phyloP scores from a whole-genome alignment of 176 grass and related monocot genomes.

The Lolium perenne region DNA sequence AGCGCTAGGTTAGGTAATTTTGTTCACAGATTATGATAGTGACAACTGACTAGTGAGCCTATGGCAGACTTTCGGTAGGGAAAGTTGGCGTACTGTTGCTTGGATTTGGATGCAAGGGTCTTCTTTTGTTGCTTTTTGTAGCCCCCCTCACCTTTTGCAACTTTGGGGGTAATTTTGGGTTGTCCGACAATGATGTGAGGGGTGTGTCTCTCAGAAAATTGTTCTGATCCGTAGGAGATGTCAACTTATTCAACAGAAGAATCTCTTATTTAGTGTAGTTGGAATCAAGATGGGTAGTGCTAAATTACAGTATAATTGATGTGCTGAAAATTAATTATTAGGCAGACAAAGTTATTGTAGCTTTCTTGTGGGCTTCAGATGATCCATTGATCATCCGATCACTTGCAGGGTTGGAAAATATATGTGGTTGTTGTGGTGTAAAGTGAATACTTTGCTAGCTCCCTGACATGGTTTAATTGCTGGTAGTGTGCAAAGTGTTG shows the following conservation, averaged over 20 bases:
- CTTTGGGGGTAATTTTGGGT: slow-evolving; percentile 23
- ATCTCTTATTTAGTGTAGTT: slow-evolving; percentile 12
- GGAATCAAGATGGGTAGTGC: too few relatives aligned
- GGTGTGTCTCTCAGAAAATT: slow-evolving; percentile 34
- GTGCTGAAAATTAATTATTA: background rate
- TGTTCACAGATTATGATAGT: background rate
- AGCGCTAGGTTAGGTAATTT: background rate
- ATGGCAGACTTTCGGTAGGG: background rate
- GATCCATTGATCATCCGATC: too few relatives aligned
- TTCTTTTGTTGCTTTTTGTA: slow-evolving; percentile 21
- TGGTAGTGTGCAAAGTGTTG: too few relatives aligned
- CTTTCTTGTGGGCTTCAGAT: too few relatives aligned
- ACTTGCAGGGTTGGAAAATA: too few relatives aligned
- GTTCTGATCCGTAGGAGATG: slow-evolving; percentile 46
- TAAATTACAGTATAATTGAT: background rate
- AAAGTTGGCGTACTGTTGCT: slow-evolving; percentile 26
- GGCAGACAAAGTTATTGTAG: slow-evolving; percentile 7
- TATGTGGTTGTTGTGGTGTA: too few relatives aligned
- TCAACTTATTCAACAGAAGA: slow-evolving; percentile 39
- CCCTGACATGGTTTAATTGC: too few relatives aligned
- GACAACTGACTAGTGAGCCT: background rate
- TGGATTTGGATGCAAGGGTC: slow-evolving; percentile 22
- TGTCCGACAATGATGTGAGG: slow-evolving; percentile 24
- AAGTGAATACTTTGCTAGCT: too few relatives aligned
- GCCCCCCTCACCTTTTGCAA: slow-evolving; percentile 28